A percentile compares a stretch with the other conserved stretches of the same genome.
Conservation (phyloP, 345 rosid genomes). For the Salix arbutifolia region DNA sequence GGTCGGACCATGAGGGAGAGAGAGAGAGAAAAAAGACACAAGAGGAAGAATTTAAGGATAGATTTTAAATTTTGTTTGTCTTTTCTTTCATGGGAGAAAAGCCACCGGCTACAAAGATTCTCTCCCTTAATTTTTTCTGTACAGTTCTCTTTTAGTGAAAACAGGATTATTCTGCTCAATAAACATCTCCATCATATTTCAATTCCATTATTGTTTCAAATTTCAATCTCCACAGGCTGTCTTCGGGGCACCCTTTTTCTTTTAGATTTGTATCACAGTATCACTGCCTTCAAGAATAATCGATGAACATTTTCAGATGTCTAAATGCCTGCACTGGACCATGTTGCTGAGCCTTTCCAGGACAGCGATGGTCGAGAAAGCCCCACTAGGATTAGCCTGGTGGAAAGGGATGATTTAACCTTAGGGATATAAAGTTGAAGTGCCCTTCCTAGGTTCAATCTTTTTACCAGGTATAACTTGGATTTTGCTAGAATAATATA, state of each 20-base stretch:
- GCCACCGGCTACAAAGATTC: constrained; percentile 18
- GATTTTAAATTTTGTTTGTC: constrained; percentile 18
- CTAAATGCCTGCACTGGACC: background rate
- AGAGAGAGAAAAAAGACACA: background rate
- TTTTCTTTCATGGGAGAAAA: constrained; percentile 21
- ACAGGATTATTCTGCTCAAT: constrained; percentile 1
- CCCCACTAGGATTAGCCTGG: background rate
- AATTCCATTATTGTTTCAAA: background rate
- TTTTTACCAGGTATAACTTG: background rate
- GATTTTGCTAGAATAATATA: too few species aligned
- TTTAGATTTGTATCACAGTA: too few species aligned
- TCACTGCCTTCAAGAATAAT: background rate
- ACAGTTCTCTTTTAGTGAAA: constrained; percentile 22
- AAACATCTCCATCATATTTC: background rate
- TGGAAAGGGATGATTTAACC: background rate
- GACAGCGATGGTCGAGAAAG: background rate
- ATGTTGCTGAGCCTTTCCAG: background rate
- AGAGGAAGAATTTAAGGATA: background rate
- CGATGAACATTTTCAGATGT: background rate
- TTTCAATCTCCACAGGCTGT: background rate
- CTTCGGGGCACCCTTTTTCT: background rate
- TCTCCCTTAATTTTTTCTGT: constrained; percentile 25
- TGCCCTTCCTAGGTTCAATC: background rate
- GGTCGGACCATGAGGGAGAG: constrained; percentile 8
- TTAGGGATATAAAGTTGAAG: background rate